Evolutionary conservation across 225 moss, liverwort and hornwort genomes (phyloP).

Genomic region (Rhytidiadelphus loreus): DNA sequence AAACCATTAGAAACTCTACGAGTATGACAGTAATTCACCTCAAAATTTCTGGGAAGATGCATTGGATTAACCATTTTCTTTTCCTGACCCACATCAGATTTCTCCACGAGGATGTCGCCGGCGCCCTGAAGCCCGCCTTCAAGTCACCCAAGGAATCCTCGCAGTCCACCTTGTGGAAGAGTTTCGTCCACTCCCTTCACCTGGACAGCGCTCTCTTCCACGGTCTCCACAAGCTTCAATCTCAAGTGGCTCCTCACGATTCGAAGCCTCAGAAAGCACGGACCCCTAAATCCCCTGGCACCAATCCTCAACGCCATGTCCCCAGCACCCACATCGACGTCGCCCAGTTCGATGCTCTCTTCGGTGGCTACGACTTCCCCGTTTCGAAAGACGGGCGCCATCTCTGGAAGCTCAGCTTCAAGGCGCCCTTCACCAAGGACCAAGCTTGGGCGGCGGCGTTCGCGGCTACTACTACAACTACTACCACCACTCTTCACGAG

Average conservation of each 20-base stretch:
- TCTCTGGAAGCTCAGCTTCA: conserved; percentile 5
- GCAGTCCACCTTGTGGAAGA: conserved; percentile 5
- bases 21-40: too few relatives aligned
- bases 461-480: not conserved
- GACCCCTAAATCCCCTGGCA: not conserved
- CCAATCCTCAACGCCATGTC: not conserved
- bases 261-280: not conserved
- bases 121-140: not conserved
- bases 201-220: conserved; percentile 9
- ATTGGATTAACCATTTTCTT: not conserved
- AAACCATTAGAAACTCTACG: not conserved
- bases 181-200: conserved; percentile 16
- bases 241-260: conserved; percentile 32
- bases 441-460: not conserved
- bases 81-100: not conserved
- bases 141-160: not conserved
- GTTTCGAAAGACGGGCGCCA: not conserved
- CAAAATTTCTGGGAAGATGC: not conserved
- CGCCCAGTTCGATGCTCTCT: not conserved
- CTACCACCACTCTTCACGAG: not conserved
- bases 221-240: conserved; percentile 1
- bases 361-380: not conserved
- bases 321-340: not conserved
- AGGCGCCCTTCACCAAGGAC: not conserved
- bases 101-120: not conserved